Percentiles rank a stretch among this genome's conserved stretches.
These are phyloP conservation scores for Fusarium sp. DNA, from an alignment of 2,329 filamentous ascomycete genomes.

Conservation along the genomic window DNA sequence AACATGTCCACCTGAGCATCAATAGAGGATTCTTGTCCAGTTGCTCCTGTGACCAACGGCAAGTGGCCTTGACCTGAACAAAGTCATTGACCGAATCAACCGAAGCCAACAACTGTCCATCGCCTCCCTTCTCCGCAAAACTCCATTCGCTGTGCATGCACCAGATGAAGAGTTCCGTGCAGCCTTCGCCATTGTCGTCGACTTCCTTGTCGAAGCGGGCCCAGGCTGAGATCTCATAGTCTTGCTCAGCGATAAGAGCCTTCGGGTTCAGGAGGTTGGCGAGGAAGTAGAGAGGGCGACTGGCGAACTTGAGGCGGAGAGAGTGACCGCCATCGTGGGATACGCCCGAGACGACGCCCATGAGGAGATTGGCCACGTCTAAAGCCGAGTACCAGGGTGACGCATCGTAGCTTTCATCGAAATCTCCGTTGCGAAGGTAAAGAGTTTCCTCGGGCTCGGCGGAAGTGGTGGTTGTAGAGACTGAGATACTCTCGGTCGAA, in stretches of 20 bases:
- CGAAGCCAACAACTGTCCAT: background rate
- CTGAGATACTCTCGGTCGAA: background rate
- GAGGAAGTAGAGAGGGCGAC: background rate
- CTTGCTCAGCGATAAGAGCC: background rate
- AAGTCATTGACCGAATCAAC: background rate
- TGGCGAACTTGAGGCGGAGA: background rate
- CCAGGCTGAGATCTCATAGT: conserved; percentile 1
- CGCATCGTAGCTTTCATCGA: background rate
- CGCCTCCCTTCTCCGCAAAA: background rate
- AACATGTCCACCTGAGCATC: background rate
- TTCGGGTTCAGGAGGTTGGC: background rate
- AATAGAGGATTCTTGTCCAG: background rate
- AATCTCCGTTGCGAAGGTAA: background rate
- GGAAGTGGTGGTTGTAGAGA: background rate
- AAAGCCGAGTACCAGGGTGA: background rate
- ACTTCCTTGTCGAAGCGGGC: background rate
- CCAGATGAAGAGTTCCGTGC: background rate
- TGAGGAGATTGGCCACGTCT: background rate
- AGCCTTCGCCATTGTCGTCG: background rate
- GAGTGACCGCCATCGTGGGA: conserved; percentile 2
- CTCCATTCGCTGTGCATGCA: background rate
- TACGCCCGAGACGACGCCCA: background rate
- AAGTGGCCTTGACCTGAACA: background rate
- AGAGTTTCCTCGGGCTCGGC: background rate
- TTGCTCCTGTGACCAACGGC: background rate